Evolutionary conservation across 1,139 yeast species (phyloP), one percentile per base, ranked within the genome.

Genomic region (Candida sanyaensis): DNA sequence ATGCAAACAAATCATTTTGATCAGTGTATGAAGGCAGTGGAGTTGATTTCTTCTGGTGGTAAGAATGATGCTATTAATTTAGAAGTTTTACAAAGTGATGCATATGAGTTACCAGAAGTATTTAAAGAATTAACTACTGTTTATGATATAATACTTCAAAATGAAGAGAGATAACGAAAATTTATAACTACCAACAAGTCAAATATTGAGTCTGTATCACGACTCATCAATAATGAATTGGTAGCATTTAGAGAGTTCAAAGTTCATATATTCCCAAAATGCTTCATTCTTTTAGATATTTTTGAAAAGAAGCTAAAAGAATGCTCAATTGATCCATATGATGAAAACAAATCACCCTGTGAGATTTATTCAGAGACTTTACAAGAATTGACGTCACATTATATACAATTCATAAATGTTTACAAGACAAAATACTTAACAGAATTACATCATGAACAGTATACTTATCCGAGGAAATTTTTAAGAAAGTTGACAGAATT

Each of bases 1-100:
- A 83, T 91, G 60, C 68, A 91, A 34, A 86, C 96, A 6, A 80
- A 82, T 47, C 97, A 91, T 65, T 89, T 83, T 55, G 97, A 90
- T 61, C 91, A 88, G 59, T 88, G 96, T 55, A 55, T 68, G 4
- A 72, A 78, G 42, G 84, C 55, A 46, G 63, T 50, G 44, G 63
- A 47, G 56, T 60, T 57, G 10, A 49, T 55, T 1, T 36, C 45
- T 3, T 41, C 43, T 4, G 48, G 49, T 5, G 32, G 31, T 27
- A 42, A 41, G 5, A 37, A 28, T 8, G 36, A 24, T 9, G 41
- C 32, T 13, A 57, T 61, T 24, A 58, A 68, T 44, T 60, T 74
- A 7, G 65, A 68, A 9, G 80, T 61, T 3, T 60, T 75, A 5
- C 59, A 59, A 24, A 60, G 61, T 34, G 80, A 75, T 47, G 61